Percentiles rank a stretch among this genome's conserved stretches.
Conservation (phyloP, 192 early-diverging fungal species). For the Ambispora gerdemannii region DNA sequence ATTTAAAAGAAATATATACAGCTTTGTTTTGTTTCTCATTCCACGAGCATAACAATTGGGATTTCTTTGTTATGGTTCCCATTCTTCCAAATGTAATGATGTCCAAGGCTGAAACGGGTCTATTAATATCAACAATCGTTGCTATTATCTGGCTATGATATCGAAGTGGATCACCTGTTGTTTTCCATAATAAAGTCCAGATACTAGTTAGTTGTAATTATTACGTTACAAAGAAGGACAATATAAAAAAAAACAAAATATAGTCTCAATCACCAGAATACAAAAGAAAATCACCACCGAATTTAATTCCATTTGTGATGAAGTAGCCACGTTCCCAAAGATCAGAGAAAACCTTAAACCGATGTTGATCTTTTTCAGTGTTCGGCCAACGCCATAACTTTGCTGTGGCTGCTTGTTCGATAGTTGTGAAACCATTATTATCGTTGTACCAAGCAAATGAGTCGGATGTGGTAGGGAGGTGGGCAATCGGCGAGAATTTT, state of each 20-base stretch:
- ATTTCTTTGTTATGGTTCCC: constrained; percentile 17
- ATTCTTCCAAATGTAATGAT: constrained; percentile 29
- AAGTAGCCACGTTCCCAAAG: constrained; percentile 66
- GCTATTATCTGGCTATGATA: constrained; percentile 23
- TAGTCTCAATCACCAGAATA: constrained; percentile 43
- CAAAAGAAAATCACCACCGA: constrained; percentile 82
- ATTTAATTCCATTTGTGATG: constrained; percentile 73
- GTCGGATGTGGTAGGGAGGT: constrained; percentile 28
- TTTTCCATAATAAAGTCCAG: not conserved
- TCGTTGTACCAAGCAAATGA: constrained; percentile 21
- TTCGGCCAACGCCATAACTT: constrained; percentile 44
- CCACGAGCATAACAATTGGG: constrained; percentile 26
- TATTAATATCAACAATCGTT: constrained; percentile 11
- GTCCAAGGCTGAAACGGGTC: constrained; percentile 3
- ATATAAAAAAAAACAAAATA: not conserved
- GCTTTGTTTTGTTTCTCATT: constrained; percentile 11
- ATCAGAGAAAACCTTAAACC: constrained; percentile 54
- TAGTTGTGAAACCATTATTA: not conserved
- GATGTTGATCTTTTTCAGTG: constrained; percentile 34
- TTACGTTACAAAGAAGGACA: not conserved
- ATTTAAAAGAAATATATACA: constrained; percentile 18
- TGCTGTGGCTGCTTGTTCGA: constrained; percentile 9
- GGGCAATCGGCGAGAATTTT: constrained; percentile 26
- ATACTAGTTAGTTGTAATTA: not conserved
- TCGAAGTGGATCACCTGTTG: constrained; percentile 20